Evolutionary conservation across 2,329 filamentous ascomycete genomes (phyloP), one percentile per base, ranked within the genome.

Genomic region (Colletotrichum tamarilloi): DNA sequence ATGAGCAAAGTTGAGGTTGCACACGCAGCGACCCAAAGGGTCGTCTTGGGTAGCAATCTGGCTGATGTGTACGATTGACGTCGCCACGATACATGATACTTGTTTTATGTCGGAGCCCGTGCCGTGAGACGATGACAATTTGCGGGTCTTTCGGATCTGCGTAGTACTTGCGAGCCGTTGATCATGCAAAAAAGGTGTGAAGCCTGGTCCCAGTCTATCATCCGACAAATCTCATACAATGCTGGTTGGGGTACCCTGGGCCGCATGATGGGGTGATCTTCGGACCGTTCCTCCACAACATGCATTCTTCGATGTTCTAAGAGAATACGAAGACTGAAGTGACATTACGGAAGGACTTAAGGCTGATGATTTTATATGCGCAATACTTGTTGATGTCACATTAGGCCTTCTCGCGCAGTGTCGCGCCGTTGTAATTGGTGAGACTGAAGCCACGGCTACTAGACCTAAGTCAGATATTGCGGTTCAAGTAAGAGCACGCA

Each of bases 81-180:
- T 53, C 12, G 12, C n/a, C 55, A 38, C 46, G 14, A 26, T 22
- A 57, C 35, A 32, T 66, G 71, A 70, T 65, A 70, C 71, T 63
- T n/a, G 62, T 70, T 70, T 65, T 38, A 42, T 32, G 38, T 70
- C 67, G 71, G 67, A 70, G 53, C 32, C 26, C 32, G 38, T 60
- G 60, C 70, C 70, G 67, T 73, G 71, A 73, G 71, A 73, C 71
- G 52, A 56, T 73, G 71, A 70, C 71, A 71, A 26, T 30, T 46
- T 56, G 60, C 56, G 71, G 67, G 67, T 69, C 28, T 38, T 38
- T 32, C 60, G 56, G 49, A 64, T 60, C 55, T 22, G 24, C 26
- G 30, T n/a, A 56, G 26, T 32, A 53, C 16, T 38, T 65, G 38
- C 22, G 55, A 28, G 53, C 56, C 32, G 53, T 35, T 30, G 14